A percentile compares a stretch with the other conserved stretches of the same genome.
These are phyloP conservation scores for Coelastrella sp. DNA, from an alignment of 139 green algal genomes.

Conservation along the genomic window DNA sequence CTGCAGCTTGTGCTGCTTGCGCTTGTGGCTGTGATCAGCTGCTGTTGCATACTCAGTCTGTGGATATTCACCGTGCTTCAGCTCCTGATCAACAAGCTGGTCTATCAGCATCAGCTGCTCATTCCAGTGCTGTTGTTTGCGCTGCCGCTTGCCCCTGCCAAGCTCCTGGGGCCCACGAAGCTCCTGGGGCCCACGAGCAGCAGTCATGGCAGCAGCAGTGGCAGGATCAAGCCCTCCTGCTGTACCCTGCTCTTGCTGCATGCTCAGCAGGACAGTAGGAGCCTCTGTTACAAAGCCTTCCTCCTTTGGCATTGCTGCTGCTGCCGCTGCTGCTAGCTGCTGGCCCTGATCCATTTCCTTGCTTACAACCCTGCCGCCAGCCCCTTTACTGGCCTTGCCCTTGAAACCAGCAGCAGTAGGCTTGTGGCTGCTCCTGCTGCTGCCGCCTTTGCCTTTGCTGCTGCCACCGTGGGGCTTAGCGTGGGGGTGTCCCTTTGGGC, in stretches of 20 bases:
- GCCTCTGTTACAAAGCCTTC: background rate
- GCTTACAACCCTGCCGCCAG: background rate
- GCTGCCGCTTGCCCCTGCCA: slow-evolving; percentile 15
- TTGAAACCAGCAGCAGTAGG: background rate
- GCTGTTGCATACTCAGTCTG: slow-evolving; percentile 22
- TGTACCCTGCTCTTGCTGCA: slow-evolving; percentile 56
- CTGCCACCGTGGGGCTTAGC: background rate
- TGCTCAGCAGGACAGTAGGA: background rate
- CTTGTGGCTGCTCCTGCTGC: background rate
- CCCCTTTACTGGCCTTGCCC: background rate
- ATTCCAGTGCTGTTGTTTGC: slow-evolving; percentile 25
- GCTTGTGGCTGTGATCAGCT: background rate
- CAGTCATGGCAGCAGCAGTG: background rate
- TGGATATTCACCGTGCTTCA: slow-evolving; percentile 17
- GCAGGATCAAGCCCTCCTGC: background rate
- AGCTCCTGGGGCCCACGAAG: slow-evolving; percentile 5
- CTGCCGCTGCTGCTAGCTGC: background rate
- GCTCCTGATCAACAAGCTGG: slow-evolving; percentile 55
- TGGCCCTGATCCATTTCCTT: slow-evolving; percentile 7
- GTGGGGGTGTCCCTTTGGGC: background rate
- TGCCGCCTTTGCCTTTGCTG: background rate
- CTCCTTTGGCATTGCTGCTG: background rate
- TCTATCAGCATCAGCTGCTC: slow-evolving; percentile 29
- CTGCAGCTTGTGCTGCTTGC: slow-evolving; percentile 5
- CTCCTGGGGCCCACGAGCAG: background rate